A percentile compares a stretch with the other conserved stretches of the same genome.
phyloP scores from a whole-genome alignment of 805 yeast species.

The Candida maesae region DNA sequence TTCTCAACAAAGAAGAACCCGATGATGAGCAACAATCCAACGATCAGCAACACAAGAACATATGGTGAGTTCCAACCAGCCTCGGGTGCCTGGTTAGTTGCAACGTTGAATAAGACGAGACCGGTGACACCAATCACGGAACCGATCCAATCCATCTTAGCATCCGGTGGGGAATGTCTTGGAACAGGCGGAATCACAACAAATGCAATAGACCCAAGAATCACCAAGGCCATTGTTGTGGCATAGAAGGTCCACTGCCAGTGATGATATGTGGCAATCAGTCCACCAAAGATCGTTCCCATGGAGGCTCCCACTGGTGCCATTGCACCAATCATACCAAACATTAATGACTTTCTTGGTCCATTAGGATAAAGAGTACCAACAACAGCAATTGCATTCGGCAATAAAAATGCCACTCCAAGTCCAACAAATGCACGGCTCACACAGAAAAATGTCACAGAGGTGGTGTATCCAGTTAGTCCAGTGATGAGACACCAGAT shows the following conservation, averaged over 20 bases:
- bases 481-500: conserved; percentile 64
- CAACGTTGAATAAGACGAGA: conserved; percentile 59
- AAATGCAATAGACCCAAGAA: conserved; percentile 28
- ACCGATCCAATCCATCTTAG: conserved; percentile 49
- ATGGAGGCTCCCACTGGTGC: conserved; percentile 59
- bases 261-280: conserved; percentile 38
- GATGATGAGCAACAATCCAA: conserved; percentile 42
- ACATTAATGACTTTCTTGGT: conserved; percentile 45
- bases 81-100: conserved; percentile 73
- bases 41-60: conserved; percentile 49
- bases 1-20: conserved; percentile 49
- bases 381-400: conserved; percentile 55
- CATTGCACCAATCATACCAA: conserved; percentile 52
- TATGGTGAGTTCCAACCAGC: conserved; percentile 65
- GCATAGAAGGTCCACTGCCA: conserved; percentile 53
- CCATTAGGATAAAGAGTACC: conserved; percentile 46
- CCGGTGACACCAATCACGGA: conserved; percentile 56
- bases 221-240: conserved; percentile 33
- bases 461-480: conserved; percentile 45
- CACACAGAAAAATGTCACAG: conserved; percentile 46
- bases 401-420: conserved; percentile 54
- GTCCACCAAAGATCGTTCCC: conserved; percentile 49
- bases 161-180: conserved; percentile 19
- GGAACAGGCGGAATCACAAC: conserved; percentile 32
- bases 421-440: conserved; percentile 61